Conservation (phyloP, 2,329 filamentous ascomycete genomes). For the Aspergillus unguis region DNA sequence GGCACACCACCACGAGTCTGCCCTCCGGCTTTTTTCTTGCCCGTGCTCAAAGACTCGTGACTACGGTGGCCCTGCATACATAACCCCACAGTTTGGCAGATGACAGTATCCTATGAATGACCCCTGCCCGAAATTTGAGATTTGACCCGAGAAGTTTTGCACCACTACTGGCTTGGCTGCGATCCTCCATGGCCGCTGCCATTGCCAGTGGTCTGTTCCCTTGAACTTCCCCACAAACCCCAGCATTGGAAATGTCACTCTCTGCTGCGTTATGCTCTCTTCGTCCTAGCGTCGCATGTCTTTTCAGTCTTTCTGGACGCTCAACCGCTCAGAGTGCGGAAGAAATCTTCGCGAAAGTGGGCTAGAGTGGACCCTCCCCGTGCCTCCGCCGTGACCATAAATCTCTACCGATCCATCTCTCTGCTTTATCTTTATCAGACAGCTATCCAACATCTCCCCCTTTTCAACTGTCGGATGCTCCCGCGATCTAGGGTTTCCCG, state of each 20-base stretch:
- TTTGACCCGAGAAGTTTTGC: background rate
- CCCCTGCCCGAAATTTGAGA: background rate
- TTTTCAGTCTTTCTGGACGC: background rate
- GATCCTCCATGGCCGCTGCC: background rate
- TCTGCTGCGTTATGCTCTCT: slow-evolving; percentile 6
- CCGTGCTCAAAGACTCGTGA: no score
- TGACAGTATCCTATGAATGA: background rate
- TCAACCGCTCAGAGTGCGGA: background rate
- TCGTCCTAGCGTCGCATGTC: slow-evolving; percentile 5
- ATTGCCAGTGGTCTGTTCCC: slow-evolving; percentile 4
- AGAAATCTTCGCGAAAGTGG: slow-evolving; percentile 8
- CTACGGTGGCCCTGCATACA: no score
- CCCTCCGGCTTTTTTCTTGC: no score
- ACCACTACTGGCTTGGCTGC: slow-evolving; percentile 10
- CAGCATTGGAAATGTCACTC: slow-evolving; percentile 1
- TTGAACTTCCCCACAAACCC: slow-evolving; percentile 7
- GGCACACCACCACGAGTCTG: no score
- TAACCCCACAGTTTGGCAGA: no score
- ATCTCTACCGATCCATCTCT: slow-evolving; percentile 15
- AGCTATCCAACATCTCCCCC: background rate
- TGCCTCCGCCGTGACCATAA: slow-evolving; percentile 15
- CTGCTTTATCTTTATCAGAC: background rate
- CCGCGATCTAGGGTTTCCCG: slow-evolving; percentile 4
- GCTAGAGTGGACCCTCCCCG: slow-evolving; percentile 11
- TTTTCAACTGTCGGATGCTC: slow-evolving; percentile 1